phyloP scores from a whole-genome alignment of 2,329 filamentous ascomycete genomes.

The Dactylonectria estremocensis region DNA sequence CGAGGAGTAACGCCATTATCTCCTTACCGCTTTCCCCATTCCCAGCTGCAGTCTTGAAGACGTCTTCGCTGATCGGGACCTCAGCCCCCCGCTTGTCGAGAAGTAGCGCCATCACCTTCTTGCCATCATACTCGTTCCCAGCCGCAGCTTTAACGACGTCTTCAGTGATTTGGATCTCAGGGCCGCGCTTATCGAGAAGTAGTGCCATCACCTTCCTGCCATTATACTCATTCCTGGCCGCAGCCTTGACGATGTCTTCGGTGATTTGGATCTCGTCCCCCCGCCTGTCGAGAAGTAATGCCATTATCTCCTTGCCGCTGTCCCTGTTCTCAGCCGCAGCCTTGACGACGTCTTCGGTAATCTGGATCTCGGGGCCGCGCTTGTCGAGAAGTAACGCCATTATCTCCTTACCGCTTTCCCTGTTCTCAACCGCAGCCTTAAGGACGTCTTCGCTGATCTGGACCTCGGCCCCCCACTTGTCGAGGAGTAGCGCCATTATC shows the following conservation, averaged over 20 bases:
- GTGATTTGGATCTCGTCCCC: background rate
- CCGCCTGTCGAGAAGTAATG: background rate
- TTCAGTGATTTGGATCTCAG: conserved; percentile 2
- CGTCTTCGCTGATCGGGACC: background rate
- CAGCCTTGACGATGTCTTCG: background rate
- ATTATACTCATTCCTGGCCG: background rate
- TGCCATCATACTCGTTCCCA: background rate
- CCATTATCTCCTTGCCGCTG: conserved; percentile 1
- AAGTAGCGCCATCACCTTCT: conserved; percentile 1
- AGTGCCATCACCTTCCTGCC: background rate
- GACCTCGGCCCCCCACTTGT: too few relatives aligned
- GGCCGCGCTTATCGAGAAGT: background rate
- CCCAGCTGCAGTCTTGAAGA: too few relatives aligned
- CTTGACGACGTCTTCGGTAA: background rate
- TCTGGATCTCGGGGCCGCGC: background rate
- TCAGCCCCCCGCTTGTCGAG: background rate
- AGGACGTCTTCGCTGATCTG: too few relatives aligned
- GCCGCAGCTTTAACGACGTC: background rate
- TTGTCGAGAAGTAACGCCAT: background rate
- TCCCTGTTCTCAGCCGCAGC: background rate
- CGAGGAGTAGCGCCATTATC: too few relatives aligned
- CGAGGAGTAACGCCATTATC: too few relatives aligned
- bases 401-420: too few relatives aligned
- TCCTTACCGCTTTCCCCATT: too few relatives aligned
- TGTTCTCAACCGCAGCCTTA: too few relatives aligned